phyloP scores from a whole-genome alignment of 2,329 filamentous ascomycete genomes.

The Colletotrichum sp. region DNA sequence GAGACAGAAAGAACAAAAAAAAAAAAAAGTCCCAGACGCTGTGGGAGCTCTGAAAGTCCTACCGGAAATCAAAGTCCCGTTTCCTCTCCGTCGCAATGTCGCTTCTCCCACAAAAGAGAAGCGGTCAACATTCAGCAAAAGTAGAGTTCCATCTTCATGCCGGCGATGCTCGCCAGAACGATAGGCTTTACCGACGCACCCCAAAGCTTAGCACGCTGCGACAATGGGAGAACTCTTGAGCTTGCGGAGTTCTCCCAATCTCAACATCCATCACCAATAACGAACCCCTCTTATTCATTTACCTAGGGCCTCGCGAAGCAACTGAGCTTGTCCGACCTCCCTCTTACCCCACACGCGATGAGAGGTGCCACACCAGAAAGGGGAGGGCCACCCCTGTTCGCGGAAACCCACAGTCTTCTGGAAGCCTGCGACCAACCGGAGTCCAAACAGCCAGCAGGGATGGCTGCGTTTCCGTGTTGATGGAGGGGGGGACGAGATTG shows the following conservation, averaged over 20 bases:
- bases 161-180: not conserved
- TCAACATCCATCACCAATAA: slow-evolving; percentile 5
- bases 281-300: slow-evolving; percentile 1
- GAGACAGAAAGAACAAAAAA: not conserved
- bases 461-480: not conserved
- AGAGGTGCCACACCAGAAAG: not conserved
- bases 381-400: not conserved
- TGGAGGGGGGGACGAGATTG: not conserved
- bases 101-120: not conserved
- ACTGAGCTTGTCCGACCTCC: not conserved
- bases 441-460: not conserved
- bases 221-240: not conserved
- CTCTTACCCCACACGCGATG: slow-evolving; percentile 12
- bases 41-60: not conserved
- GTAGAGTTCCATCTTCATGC: not conserved
- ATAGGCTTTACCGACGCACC: not conserved
- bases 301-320: not conserved
- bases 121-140: not conserved
- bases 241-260: not conserved
- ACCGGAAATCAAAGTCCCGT: not conserved
- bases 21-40: too few species aligned
- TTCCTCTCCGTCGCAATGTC: not conserved
- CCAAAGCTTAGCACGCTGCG: not conserved
- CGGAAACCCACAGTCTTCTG: slow-evolving; percentile 13
- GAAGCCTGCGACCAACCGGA: slow-evolving; percentile 15